Conservation (phyloP, 768 basidiomycete species). For the Russula sp. region DNA sequence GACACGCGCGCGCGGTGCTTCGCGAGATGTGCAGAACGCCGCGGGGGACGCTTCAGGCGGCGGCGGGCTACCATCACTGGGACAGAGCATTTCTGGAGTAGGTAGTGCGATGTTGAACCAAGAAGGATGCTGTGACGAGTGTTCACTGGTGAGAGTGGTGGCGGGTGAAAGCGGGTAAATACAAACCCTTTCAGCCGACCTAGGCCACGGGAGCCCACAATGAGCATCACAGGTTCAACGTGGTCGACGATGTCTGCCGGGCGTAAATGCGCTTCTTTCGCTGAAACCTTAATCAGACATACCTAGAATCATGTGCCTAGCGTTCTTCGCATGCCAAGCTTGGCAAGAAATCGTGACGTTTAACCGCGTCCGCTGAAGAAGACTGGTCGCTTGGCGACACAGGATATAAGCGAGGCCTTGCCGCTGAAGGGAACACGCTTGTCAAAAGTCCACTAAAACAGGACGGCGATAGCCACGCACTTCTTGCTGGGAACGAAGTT, state of each 20-base stretch:
- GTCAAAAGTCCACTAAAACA: conserved; percentile 8
- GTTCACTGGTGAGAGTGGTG: not conserved
- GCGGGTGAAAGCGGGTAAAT: not conserved
- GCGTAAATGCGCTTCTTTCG: not conserved
- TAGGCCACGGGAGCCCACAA: conserved; percentile 91
- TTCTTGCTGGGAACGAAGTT: conserved; percentile 89
- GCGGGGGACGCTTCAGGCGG: conserved; percentile 81
- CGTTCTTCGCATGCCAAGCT: conserved; percentile 96
- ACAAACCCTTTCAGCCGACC: conserved; percentile 81
- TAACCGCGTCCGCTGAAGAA: conserved; percentile 85
- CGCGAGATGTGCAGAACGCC: conserved; percentile 72
- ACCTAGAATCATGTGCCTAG: conserved; percentile 84
- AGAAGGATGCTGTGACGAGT: conserved; percentile 63
- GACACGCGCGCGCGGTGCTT: conserved; percentile 78
- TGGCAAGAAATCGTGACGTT: conserved; percentile 88
- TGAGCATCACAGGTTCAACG: conserved; percentile 83
- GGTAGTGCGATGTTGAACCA: conserved; percentile 92
- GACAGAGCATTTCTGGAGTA: conserved; percentile 90
- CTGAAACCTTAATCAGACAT: not conserved
- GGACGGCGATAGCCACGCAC: conserved; percentile 36
- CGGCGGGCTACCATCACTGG: conserved; percentile 96
- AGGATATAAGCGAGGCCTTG: conserved; percentile 87
- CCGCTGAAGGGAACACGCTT: conserved; percentile 43
- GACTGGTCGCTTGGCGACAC: conserved; percentile 78
- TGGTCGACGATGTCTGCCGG: conserved; percentile 74